These are phyloP conservation scores for Tricharina praecox DNA, from an alignment of 495 filamentous ascomycete genomes.

Conservation along the genomic window DNA sequence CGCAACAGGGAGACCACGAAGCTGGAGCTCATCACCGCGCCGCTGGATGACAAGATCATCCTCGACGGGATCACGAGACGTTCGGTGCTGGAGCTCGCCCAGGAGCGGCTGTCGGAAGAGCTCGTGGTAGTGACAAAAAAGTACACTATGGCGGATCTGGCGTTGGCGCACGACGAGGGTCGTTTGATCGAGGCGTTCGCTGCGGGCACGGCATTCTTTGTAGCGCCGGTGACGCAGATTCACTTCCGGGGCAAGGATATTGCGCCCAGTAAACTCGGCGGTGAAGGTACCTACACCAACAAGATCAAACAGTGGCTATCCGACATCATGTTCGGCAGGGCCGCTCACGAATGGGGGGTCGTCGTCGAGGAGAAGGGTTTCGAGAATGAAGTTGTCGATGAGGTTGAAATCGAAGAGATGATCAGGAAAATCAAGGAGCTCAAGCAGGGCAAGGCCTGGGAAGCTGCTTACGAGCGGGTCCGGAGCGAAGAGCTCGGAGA, in stretches of 20 bases:
- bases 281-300: slow-evolving; percentile 44
- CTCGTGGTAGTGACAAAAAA: slow-evolving; percentile 61
- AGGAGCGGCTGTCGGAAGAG: slow-evolving; percentile 41
- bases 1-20: slow-evolving; percentile 44
- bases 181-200: slow-evolving; percentile 72
- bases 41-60: slow-evolving; percentile 63
- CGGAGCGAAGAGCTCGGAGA: slow-evolving; percentile 9
- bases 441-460: slow-evolving; percentile 14
- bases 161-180: slow-evolving; percentile 55
- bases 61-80: slow-evolving; percentile 68
- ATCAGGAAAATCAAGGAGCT: slow-evolving; percentile 16
- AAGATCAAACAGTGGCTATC: slow-evolving; percentile 61
- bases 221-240: slow-evolving; percentile 57
- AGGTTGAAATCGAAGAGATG: slow-evolving; percentile 18
- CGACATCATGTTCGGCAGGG: slow-evolving; percentile 76
- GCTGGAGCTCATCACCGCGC: slow-evolving; percentile 64
- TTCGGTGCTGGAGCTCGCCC: slow-evolving; percentile 58
- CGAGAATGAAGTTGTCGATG: slow-evolving; percentile 9
- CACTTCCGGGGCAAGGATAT: slow-evolving; percentile 55
- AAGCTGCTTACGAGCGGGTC: slow-evolving; percentile 15
- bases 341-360: slow-evolving; percentile 62
- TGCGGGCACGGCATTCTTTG: slow-evolving; percentile 78
- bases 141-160: slow-evolving; percentile 65
- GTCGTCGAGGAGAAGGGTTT: slow-evolving; percentile 45
- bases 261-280: slow-evolving; percentile 34